phyloP scores from a whole-genome alignment of 2,329 filamentous ascomycete genomes.

The Aureobasidium melanogenum region DNA sequence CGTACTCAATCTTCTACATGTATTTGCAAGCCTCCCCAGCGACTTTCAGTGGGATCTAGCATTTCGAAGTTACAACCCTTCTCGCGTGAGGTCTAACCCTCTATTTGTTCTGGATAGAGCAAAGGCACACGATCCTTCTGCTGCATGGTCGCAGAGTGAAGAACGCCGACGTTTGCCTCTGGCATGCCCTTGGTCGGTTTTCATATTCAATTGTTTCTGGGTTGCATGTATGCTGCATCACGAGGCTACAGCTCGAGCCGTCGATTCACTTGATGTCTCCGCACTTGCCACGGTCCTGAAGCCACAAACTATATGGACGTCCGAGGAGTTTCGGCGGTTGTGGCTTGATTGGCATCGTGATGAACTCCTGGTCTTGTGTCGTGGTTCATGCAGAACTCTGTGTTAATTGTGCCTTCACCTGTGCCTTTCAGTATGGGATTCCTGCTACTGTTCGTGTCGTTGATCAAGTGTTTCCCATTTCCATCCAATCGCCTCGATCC shows the following conservation, averaged over 20 bases:
- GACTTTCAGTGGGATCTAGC: conserved; percentile 57
- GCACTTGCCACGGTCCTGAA: not conserved
- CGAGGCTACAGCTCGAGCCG: not conserved
- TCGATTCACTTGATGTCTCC: not conserved
- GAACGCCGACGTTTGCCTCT: conserved; percentile 63
- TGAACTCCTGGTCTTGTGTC: not conserved
- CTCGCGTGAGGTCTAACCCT: conserved; percentile 55
- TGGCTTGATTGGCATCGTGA: conserved; percentile 30
- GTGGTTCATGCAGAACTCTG: not conserved
- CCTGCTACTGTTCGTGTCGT: conserved; percentile 42
- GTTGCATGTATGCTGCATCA: not conserved
- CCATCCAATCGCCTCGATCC: conserved; percentile 34
- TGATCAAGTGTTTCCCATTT: conserved; percentile 37
- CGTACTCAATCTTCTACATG: conserved; percentile 61
- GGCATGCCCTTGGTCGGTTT: conserved; percentile 58
- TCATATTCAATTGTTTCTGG: conserved; percentile 23
- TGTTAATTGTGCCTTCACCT: conserved; percentile 20
- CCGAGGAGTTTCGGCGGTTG: conserved; percentile 11
- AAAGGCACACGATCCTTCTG: conserved; percentile 30
- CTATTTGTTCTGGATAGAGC: conserved; percentile 49
- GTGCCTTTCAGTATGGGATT: conserved; percentile 38
- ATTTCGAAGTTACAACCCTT: conserved; percentile 53
- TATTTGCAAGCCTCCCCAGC: conserved; percentile 65
- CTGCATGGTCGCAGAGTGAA: conserved; percentile 52
- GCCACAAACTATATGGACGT: not conserved